These are phyloP conservation scores for Rhizophora mangle DNA, from an alignment of 345 rosid genomes.

Conservation along the genomic window DNA sequence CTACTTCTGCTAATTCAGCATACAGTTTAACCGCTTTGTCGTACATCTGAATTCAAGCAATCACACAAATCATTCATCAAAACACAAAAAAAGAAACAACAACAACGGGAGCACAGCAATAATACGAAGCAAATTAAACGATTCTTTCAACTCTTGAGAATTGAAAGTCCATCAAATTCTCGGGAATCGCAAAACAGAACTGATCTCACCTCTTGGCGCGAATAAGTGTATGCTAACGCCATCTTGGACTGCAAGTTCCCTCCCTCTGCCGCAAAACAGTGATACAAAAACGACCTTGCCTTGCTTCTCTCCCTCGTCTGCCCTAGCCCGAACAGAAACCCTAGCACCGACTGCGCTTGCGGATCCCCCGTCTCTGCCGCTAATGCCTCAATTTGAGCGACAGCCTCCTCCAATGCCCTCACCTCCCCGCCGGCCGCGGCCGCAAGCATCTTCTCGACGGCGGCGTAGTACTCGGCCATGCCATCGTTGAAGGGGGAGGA, in stretches of 20 bases:
- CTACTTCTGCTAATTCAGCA: slow-evolving; percentile 87
- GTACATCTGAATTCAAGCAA: slow-evolving; percentile 58
- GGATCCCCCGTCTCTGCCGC: slow-evolving; percentile 61
- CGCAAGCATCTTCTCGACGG: slow-evolving; percentile 51
- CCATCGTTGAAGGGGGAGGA: slow-evolving; percentile 21
- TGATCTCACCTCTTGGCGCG: slow-evolving; percentile 79
- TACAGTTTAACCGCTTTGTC: slow-evolving; percentile 77
- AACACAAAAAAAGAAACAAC: neutral
- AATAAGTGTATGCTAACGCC: slow-evolving; percentile 83
- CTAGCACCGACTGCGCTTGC: slow-evolving; percentile 71
- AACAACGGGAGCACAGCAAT: too few relatives aligned
- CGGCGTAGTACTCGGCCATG: slow-evolving; percentile 46
- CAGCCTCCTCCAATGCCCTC: slow-evolving; percentile 67
- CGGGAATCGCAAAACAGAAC: neutral
- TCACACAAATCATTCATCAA: neutral
- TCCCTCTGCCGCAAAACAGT: slow-evolving; percentile 64
- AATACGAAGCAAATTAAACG: too few relatives aligned
- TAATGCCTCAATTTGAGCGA: slow-evolving; percentile 49
- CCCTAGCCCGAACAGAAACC: slow-evolving; percentile 67
- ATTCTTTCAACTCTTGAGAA: neutral
- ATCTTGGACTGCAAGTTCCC: slow-evolving; percentile 90
- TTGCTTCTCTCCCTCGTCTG: slow-evolving; percentile 65
- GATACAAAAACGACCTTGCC: slow-evolving; percentile 74
- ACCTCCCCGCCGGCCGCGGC: slow-evolving; percentile 55
- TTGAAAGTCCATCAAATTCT: neutral